These are phyloP conservation scores for Sporothrix euskadiensis DNA, from an alignment of 2,329 filamentous ascomycete genomes.

Conservation along the genomic window DNA sequence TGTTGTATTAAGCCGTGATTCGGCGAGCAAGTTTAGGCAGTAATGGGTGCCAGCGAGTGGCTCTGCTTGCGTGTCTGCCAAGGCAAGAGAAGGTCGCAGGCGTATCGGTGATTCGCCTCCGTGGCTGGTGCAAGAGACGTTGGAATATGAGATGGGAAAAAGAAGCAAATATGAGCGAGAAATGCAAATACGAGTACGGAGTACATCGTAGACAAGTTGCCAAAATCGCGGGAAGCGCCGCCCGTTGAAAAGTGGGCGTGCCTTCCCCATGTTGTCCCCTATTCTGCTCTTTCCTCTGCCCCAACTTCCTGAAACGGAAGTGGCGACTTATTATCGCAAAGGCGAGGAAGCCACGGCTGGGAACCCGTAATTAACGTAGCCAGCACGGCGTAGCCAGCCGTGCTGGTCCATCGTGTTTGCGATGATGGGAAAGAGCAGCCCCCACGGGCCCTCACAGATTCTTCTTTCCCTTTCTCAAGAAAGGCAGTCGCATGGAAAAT, in stretches of 20 bases:
- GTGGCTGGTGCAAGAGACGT: neutral
- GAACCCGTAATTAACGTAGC: slow-evolving; percentile 16
- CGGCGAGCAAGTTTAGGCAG: slow-evolving; percentile 18
- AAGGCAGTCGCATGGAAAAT: slow-evolving; percentile 5
- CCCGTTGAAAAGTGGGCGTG: slow-evolving; percentile 3
- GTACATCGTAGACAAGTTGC: neutral
- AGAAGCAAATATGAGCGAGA: neutral
- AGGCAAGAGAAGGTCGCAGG: neutral
- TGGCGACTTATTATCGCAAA: slow-evolving; percentile 6
- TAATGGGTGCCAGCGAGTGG: slow-evolving; percentile 7
- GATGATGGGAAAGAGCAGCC: neutral
- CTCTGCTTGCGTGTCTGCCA: slow-evolving; percentile 9
- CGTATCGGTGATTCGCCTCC: neutral
- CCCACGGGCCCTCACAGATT: no score
- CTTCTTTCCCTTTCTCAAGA: neutral
- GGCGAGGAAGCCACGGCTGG: neutral
- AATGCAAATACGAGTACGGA: neutral
- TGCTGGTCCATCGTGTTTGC: neutral
- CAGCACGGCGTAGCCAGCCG: neutral
- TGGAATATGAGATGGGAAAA: neutral
- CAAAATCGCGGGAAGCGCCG: neutral
- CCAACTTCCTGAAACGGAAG: slow-evolving; percentile 22
- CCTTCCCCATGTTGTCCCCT: neutral
- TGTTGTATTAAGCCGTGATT: slow-evolving; percentile 12
- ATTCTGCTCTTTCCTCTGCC: neutral